Evolutionary conservation across 208 protist genomes (phyloP).

Genomic region (Crithidia fasciculata): DNA sequence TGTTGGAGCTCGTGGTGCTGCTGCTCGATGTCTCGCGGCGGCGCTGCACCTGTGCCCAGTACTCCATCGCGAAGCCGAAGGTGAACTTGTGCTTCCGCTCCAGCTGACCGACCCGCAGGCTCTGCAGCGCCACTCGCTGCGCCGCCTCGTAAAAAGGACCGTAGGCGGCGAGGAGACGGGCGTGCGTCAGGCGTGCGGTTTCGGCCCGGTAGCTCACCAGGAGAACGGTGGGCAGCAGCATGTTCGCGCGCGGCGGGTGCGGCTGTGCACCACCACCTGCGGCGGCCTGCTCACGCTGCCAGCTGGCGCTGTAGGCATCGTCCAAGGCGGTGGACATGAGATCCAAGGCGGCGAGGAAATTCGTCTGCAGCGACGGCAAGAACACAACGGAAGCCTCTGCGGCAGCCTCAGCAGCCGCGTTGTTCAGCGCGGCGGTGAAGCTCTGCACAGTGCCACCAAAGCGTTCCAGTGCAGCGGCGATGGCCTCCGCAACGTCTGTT

Average conservation of each 20-base stretch:
- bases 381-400: conserved; percentile 24
- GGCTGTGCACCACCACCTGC: not conserved
- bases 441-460: conserved; percentile 12
- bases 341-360: conserved; percentile 68
- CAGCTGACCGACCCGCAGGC: conserved; percentile 38
- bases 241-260: not conserved
- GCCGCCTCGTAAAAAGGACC: conserved; percentile 66
- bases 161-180: conserved; percentile 69
- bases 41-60: conserved; percentile 73
- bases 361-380: conserved; percentile 50
- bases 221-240: conserved; percentile 50
- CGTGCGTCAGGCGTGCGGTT: conserved; percentile 51
- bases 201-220: conserved; percentile 65
- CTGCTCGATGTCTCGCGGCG: conserved; percentile 48
- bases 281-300: conserved; percentile 15
- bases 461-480: not conserved
- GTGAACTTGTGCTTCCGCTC: conserved; percentile 38
- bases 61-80: conserved; percentile 43
- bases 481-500: conserved; percentile 12
- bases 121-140: conserved; percentile 42
- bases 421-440: conserved; percentile 14
- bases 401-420: not conserved
- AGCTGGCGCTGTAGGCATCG: conserved; percentile 3
- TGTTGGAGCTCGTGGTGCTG: not conserved
- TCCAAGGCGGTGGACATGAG: conserved; percentile 42